Conservation (phyloP, 2,329 filamentous ascomycete species). For the Clarireedia homoeocarpa region DNA sequence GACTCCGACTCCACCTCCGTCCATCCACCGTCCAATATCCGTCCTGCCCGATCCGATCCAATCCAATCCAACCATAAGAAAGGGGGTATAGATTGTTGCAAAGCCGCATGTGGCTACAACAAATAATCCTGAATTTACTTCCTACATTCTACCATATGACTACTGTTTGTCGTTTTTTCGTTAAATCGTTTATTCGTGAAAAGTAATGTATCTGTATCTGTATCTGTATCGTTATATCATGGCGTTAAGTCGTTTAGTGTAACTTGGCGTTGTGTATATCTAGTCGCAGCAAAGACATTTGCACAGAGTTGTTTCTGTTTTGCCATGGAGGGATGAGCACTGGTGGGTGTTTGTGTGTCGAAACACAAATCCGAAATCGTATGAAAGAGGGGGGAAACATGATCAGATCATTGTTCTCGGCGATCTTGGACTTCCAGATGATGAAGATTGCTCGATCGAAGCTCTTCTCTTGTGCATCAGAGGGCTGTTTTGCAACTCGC, state of each 20-base stretch:
- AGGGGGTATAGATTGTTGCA: not conserved
- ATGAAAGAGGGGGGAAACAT: no score
- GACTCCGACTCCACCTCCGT: not conserved
- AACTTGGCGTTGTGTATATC: not conserved
- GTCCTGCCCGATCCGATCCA: not conserved
- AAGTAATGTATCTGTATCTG: not conserved
- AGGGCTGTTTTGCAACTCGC: constrained; percentile 54
- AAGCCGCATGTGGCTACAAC: not conserved
- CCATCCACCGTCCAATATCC: not conserved
- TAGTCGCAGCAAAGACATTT: no score
- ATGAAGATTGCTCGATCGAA: constrained; percentile 44
- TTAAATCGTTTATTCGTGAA: not conserved
- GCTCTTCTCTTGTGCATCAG: constrained; percentile 53
- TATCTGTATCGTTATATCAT: not conserved
- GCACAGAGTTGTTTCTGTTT: no score
- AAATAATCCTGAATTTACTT: no score
- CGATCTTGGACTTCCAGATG: not conserved
- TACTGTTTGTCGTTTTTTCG: no score
- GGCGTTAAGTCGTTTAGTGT: not conserved
- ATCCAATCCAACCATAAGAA: not conserved
- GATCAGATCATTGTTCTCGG: not conserved
- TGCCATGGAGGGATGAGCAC: no score
- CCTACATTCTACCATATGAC: no score
- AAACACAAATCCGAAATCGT: no score
- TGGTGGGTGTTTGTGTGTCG: no score